Percentiles rank a stretch among this genome's conserved stretches.
These are phyloP conservation scores for Neurospora sp. DNA, from an alignment of 495 filamentous ascomycete genomes.

Conservation along the genomic window DNA sequence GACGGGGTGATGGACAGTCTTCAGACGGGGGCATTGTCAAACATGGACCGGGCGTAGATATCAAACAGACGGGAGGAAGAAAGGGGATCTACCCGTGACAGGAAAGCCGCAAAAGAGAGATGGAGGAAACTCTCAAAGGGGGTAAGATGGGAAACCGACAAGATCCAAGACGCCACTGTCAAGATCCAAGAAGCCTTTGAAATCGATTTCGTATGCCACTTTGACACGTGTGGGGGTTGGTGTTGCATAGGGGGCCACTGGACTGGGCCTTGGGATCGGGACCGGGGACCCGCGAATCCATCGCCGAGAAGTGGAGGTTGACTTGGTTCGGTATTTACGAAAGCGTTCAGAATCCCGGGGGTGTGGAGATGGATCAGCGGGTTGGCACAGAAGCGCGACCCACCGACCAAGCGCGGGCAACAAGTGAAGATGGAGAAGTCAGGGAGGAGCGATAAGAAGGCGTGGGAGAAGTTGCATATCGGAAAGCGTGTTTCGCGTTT, in stretches of 20 bases:
- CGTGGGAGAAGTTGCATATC: background rate
- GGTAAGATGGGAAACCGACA: background rate
- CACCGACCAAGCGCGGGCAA: background rate
- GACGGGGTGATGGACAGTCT: background rate
- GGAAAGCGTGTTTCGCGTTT: too few relatives aligned
- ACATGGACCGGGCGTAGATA: background rate
- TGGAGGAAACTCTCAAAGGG: background rate
- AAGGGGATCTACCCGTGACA: background rate
- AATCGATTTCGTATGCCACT: background rate
- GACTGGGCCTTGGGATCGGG: background rate
- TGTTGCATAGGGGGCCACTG: background rate
- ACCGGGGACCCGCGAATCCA: background rate
- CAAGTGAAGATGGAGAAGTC: background rate
- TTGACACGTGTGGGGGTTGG: background rate
- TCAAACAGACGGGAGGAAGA: background rate
- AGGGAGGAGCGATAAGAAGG: background rate
- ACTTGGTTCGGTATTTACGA: background rate
- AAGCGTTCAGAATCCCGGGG: background rate
- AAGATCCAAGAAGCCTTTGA: background rate
- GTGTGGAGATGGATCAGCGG: background rate
- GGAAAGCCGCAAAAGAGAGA: background rate
- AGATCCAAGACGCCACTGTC: background rate
- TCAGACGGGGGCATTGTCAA: background rate
- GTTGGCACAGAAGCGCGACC: background rate
- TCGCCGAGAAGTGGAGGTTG: background rate